Conservation (phyloP, 352 stramenopile species). For the Phytophthora cactorum region DNA sequence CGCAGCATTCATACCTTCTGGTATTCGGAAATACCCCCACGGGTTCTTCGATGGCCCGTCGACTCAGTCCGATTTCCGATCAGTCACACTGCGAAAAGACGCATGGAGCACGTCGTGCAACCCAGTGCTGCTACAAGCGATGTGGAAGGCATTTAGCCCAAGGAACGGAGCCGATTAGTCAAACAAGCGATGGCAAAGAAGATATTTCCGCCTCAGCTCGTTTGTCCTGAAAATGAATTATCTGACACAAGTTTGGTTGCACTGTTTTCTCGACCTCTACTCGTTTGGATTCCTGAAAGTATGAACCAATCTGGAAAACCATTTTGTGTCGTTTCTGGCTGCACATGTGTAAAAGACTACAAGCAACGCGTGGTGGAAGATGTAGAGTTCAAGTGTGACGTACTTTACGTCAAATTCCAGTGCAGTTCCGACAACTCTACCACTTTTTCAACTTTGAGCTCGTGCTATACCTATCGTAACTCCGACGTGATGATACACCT, state of each 20-base stretch:
- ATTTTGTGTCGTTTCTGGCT: neutral
- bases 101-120: no score
- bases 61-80: no score
- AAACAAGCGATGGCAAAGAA: no score
- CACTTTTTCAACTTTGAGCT: neutral
- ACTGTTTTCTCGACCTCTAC: neutral
- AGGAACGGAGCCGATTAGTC: no score
- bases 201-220: no score
- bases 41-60: no score
- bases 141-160: no score
- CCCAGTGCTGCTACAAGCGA: no score
- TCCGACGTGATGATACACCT: neutral
- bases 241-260: neutral
- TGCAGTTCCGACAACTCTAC: neutral
- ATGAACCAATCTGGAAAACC: neutral
- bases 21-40: no score
- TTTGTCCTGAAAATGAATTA: neutral
- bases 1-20: no score
- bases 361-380: constrained; percentile 5
- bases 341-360: constrained; percentile 5
- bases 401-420: constrained; percentile 15
- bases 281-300: neutral
- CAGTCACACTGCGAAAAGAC: no score
- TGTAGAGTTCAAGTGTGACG: constrained; percentile 7
- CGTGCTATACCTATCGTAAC: neutral